Evolutionary conservation across 169 alveolate species (phyloP), one percentile per base, ranked within the genome.

Genomic region (Cryptosporidium parvum): DNA sequence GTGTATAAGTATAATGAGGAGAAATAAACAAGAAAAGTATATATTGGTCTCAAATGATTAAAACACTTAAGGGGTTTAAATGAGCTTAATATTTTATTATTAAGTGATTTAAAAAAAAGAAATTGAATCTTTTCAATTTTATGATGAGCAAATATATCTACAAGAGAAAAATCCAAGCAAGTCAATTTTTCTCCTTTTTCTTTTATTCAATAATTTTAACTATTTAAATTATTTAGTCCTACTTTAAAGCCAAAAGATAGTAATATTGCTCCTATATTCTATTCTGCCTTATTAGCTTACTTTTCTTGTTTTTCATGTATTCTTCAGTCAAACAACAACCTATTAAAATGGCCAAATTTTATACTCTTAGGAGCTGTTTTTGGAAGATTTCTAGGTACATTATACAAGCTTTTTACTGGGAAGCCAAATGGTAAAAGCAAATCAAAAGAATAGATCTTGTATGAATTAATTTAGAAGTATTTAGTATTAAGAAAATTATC

Each of bases 61-160:
- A 62, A 80, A 21, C 62, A 37, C 29, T 65, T 75, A 58, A 61
- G 89, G 89, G 89, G 89, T 80, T 80, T 80, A 80, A 31, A 80
- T 80, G 89, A 80, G 29, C 23, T n/a, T 26, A 56, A 26, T 26
- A n/a, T 56, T 26, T 26, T 0, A 9, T 2, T 21, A 7, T 26
- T 23, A 56, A n/a, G 67, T 56, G 67, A 56, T 21, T 56, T 56
- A 26, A 56, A 56, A 56, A 10, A n/a, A 23, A 56, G 14, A n/a
- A 23, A 16, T 10, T 23, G 35, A 56, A 26, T 23, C 3, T 56
- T 26, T 56, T 56, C 67, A 56, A n/a, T 56, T 45, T 58, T 56
- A 73, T 73, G 86, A 73, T 73, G 86, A 59, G 86, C 44, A 31
- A 65, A n/a, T 29, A 29, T 29, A 9, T 37, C 3, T 56, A 26